Base-by-base conservation (phyloP, 768 basidiomycete species). In the Dioszegia hungarica region DNA sequence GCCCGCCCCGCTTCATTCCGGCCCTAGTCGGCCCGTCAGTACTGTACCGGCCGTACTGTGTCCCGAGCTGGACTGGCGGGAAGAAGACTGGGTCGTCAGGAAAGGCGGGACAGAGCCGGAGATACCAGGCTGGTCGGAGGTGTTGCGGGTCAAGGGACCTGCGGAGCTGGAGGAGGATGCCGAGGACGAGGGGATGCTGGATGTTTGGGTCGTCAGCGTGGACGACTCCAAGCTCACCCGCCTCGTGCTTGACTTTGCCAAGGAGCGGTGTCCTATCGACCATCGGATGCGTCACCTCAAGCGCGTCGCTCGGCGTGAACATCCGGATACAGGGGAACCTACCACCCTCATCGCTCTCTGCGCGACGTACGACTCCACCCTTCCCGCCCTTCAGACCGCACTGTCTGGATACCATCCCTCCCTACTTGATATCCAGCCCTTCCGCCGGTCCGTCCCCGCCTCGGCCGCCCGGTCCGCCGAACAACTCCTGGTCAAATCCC, bases 401-500 rank as follows among this genome's bases (percentile, higher is more conserved):
- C 52, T 62, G 29, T 40, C 37, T 0, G 15, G 24, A 27, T 58
- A 50, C 25, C 27, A 49, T 27, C 43, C 43, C 41, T 55, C 46
- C 29, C 47, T 54, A 1, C 22, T 25, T 33, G 15, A 33, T 14
- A 57, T 69, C 15, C 24, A 20, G 3, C 67, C 73, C 5, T 50
- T 57, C 17, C 19, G 43, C 9, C 36, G 48, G 1, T 29, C 45
- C 11, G 88, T 92, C 0, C 91, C 93, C 1, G 74, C 78, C 28
- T 79, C 81, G 14, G 80, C 85, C 11, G 90, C 90, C 0, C 78
- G 86, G 3, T 90, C 89, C 0, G 78, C 78, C 0, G 79, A 80
- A 14, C 87, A 90, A 6, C 78, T 90, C 20, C 72, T 75, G 39
- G 71, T 84, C 31, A 92, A 93, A 76, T 81, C 82, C 36, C 73